Evolutionary conservation across 352 stramenopile genomes (phyloP), one percentile per base, ranked within the genome.

Genomic region (Phytophthora pini): DNA sequence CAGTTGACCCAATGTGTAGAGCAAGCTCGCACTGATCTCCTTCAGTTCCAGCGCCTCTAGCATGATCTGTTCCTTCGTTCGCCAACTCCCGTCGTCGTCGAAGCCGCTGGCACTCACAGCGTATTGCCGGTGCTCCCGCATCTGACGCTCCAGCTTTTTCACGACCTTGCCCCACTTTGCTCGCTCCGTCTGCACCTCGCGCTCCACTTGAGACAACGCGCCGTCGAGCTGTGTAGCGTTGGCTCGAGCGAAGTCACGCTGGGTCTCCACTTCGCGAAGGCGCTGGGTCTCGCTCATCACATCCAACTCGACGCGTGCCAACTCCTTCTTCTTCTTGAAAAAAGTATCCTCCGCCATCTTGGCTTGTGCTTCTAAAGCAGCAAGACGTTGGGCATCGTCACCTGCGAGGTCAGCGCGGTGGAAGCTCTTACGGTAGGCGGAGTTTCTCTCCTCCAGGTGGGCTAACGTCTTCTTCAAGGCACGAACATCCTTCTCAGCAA

Each of bases 311-410:
- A 97, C 68, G 36, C 90, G 80, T 51, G 98, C 84, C 7, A 98
- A 74, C 69, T 98, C 94, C 63, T 98, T 98, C 75, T 98, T 98
- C 65, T 93, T 89, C 39, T 93, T 91, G 65, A 98, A 98, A 48
- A 98, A 87, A 27, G 63, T 66, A 55, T 98, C 93, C 44, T 97
- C 90, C 1, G 82, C 74, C 38, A 89, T 73, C 72, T 98, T 97
- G 4, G 79, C 77, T 65, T 98, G 86, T 6, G 95, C 79, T 61
- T 98, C 89, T 11, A 99, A 78, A 47, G 87, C 76, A 47, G 71
- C 73, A 66, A 99, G 79, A 59, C 94, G 85, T 47, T 93, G 70
- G 1, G 90, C 93, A 11, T 98, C 92, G 27, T 88, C 77, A 44
- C 87, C 82, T 47, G 79, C 86, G 15, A 93, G 78, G 62, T 99